phyloP scores from a whole-genome alignment of 2,329 filamentous ascomycete species.

The Amylocarpus encephaloides region DNA sequence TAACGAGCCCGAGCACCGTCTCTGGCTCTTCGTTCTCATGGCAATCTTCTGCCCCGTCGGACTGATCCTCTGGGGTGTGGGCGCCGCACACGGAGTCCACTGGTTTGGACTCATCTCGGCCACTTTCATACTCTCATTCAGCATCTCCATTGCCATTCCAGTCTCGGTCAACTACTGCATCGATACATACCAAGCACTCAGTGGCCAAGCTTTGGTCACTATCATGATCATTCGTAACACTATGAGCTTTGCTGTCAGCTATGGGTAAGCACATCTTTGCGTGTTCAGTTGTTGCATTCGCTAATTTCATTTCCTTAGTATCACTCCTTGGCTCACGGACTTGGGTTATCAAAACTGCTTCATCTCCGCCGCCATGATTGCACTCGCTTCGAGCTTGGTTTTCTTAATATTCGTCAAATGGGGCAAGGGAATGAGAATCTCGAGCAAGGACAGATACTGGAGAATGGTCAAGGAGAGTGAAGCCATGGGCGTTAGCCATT shows the following conservation, averaged over 20 bases:
- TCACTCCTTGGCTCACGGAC: slow-evolving; percentile 38
- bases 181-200: slow-evolving; percentile 40
- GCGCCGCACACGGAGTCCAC: slow-evolving; percentile 39
- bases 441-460: slow-evolving; percentile 18
- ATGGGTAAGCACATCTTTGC: slow-evolving; percentile 31
- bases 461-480: slow-evolving; percentile 16
- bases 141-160: slow-evolving; percentile 34
- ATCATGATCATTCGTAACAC: slow-evolving; percentile 43
- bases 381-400: slow-evolving; percentile 14
- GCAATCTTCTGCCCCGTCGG: slow-evolving; percentile 38
- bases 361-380: slow-evolving; percentile 34
- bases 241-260: slow-evolving; percentile 43
- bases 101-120: slow-evolving; percentile 40
- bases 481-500: slow-evolving; percentile 19
- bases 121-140: slow-evolving; percentile 36
- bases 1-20: slow-evolving; percentile 28
- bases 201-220: slow-evolving; percentile 42
- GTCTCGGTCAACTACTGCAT: slow-evolving; percentile 42
- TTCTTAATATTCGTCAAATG: slow-evolving; percentile 21
- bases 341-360: slow-evolving; percentile 38
- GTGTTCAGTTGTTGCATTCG: too few species aligned
- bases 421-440: slow-evolving; percentile 17
- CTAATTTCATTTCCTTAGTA: slow-evolving; percentile 9
- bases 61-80: slow-evolving; percentile 44
- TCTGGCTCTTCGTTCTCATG: slow-evolving; percentile 30